These are phyloP conservation scores for Coprinellus aureogranulatus DNA, from an alignment of 768 basidiomycete species.

Conservation along the genomic window DNA sequence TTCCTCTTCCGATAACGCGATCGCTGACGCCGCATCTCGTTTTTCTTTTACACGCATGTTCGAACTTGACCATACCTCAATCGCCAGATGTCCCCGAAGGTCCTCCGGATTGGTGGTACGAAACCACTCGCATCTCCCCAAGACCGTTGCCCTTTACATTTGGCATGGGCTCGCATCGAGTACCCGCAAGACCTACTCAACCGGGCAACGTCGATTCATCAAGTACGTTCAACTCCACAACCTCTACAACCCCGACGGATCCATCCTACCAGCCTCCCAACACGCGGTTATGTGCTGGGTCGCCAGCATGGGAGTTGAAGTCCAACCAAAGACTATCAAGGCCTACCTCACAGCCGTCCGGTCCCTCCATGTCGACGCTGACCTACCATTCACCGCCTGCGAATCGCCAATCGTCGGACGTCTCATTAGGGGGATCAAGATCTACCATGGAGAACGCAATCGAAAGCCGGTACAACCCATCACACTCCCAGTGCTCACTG, in stretches of 20 bases:
- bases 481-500: slow-evolving; percentile 11
- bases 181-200: slow-evolving; percentile 24
- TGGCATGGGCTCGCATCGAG: slow-evolving; percentile 28
- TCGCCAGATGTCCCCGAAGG: not conserved
- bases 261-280: slow-evolving; percentile 14
- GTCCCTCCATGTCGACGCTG: slow-evolving; percentile 23
- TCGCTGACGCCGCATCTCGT: slow-evolving; percentile 25
- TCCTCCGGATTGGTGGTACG: slow-evolving; percentile 1
- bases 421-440: slow-evolving; percentile 18
- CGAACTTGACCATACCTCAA: not conserved
- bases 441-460: slow-evolving; percentile 14
- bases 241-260: slow-evolving; percentile 11
- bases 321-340: slow-evolving; percentile 26
- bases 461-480: slow-evolving; percentile 3
- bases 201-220: slow-evolving; percentile 22
- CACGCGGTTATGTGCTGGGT: slow-evolving; percentile 22
- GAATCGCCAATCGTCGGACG: slow-evolving; percentile 12
- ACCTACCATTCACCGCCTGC: slow-evolving; percentile 14
- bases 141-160: slow-evolving; percentile 22
- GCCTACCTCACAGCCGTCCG: slow-evolving; percentile 21
- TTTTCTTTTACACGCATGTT: slow-evolving; percentile 6
- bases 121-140: not conserved
- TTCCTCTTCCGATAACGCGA: slow-evolving; percentile 15
- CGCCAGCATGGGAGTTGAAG: slow-evolving; percentile 7
- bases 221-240: slow-evolving; percentile 16